phyloP scores from a whole-genome alignment of 495 filamentous ascomycete species.

The Oidiodendron maius region DNA sequence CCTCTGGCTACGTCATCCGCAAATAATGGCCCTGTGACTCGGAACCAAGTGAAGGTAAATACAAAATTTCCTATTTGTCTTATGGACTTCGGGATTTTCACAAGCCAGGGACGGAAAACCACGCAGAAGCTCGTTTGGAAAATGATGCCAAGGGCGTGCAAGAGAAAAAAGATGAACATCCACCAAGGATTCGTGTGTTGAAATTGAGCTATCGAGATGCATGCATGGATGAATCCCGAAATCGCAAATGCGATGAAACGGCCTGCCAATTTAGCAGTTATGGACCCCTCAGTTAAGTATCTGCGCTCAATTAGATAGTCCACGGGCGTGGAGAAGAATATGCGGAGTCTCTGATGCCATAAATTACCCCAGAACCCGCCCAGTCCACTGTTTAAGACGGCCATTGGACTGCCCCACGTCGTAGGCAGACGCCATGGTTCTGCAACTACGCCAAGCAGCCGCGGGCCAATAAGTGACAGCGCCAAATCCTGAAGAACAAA shows the following conservation, averaged over 20 bases:
- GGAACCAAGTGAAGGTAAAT: conserved; percentile 52
- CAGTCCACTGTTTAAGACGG: conserved; percentile 60
- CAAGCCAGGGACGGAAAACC: conserved; percentile 15
- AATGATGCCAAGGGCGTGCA: conserved; percentile 49
- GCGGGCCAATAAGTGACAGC: conserved; percentile 43
- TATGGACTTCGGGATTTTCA: conserved; percentile 28
- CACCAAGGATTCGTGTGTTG: conserved; percentile 32
- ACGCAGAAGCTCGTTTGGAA: conserved; percentile 32
- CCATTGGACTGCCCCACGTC: conserved; percentile 49
- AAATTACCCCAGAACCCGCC: conserved; percentile 74
- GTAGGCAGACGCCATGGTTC: conserved; percentile 63
- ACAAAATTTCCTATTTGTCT: conserved; percentile 43
- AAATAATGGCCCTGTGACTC: conserved; percentile 40
- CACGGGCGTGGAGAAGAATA: conserved; percentile 56
- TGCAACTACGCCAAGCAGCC: conserved; percentile 39
- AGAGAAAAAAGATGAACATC: conserved; percentile 45
- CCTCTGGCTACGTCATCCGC: conserved; percentile 58
- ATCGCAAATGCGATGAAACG: conserved; percentile 48
- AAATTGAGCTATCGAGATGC: conserved; percentile 49
- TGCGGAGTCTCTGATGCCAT: conserved; percentile 87
- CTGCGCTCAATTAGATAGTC: conserved; percentile 40
- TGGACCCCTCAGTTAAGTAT: conserved; percentile 21
- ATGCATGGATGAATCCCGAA: conserved; percentile 55
- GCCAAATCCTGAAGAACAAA: conserved; percentile 42
- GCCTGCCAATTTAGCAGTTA: conserved; percentile 4